A percentile compares a stretch with the other conserved stretches of the same genome.
phyloP scores from a whole-genome alignment of 768 basidiomycete species.

The Collybia sordida region DNA sequence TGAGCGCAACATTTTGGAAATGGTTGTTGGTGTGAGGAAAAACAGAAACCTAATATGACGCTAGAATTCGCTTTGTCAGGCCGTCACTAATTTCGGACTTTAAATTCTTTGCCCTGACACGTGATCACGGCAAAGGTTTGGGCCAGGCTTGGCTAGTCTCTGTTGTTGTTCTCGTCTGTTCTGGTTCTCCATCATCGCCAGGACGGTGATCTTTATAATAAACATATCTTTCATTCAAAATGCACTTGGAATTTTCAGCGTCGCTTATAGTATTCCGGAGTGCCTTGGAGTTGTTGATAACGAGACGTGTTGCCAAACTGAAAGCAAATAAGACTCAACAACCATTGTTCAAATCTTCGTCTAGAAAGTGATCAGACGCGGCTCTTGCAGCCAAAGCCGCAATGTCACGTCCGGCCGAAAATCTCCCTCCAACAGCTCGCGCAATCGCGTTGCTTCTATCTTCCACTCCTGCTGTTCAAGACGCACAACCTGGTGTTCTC shows the following conservation, averaged over 20 bases:
- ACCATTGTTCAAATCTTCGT: conserved; percentile 1
- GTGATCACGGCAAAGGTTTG: too few relatives aligned
- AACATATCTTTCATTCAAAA: too few relatives aligned
- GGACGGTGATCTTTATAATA: not conserved
- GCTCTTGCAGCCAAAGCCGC: conserved; percentile 7
- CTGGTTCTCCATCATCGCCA: not conserved
- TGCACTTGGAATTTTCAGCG: too few relatives aligned
- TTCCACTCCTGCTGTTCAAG: conserved; percentile 80
- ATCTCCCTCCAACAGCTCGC: conserved; percentile 81
- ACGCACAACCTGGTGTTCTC: conserved; percentile 82
- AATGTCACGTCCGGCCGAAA: conserved; percentile 57
- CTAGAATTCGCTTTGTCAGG: conserved; percentile 17
- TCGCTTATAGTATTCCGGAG: too few relatives aligned
- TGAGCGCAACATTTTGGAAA: conserved; percentile 70
- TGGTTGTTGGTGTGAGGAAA: conserved; percentile 21
- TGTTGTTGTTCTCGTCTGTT: too few relatives aligned
- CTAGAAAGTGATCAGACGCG: conserved; percentile 7
- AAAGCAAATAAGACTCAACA: conserved; percentile 7
- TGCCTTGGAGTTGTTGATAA: too few relatives aligned
- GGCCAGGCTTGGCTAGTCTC: too few relatives aligned
- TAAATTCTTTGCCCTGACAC: too few relatives aligned
- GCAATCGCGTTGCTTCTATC: conserved; percentile 83
- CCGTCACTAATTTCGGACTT: too few relatives aligned
- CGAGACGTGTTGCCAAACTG: too few relatives aligned
- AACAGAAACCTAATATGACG: conserved; percentile 3